Conservation (phyloP, 208 protist species). For the Wallacemonas sp. region DNA sequence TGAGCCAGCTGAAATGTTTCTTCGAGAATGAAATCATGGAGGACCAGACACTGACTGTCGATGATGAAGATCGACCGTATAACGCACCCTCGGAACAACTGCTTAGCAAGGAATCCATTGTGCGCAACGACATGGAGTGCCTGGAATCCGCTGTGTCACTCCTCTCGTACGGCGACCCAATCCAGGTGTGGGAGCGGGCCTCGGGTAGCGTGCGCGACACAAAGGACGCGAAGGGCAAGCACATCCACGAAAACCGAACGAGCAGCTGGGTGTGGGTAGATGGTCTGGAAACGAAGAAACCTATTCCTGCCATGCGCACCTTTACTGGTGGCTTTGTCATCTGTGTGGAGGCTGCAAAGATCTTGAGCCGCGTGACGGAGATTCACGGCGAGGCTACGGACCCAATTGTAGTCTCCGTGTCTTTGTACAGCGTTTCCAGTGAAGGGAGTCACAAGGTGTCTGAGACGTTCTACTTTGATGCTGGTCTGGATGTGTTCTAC, state of each 20-base stretch:
- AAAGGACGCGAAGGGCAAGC: neutral
- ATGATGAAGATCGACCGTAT: constrained; percentile 71
- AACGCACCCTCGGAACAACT: constrained; percentile 60
- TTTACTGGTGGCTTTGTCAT: constrained; percentile 71
- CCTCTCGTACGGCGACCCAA: constrained; percentile 82
- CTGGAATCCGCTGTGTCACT: constrained; percentile 45
- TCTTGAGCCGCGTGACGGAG: constrained; percentile 57
- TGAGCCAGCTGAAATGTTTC: constrained; percentile 60
- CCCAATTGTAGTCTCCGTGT: constrained; percentile 59
- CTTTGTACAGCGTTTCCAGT: constrained; percentile 58
- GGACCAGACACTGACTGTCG: constrained; percentile 57
- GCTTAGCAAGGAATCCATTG: constrained; percentile 38
- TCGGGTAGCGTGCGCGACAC: constrained; percentile 14
- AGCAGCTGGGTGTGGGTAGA: constrained; percentile 59
- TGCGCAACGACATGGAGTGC: constrained; percentile 21
- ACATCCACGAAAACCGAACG: constrained; percentile 14
- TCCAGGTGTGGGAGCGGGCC: constrained; percentile 74
- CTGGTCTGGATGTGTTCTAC: constrained; percentile 77
- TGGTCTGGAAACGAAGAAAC: constrained; percentile 72
- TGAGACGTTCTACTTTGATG: constrained; percentile 90
- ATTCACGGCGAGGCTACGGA: constrained; percentile 75
- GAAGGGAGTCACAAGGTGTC: constrained; percentile 62
- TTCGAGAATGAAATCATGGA: constrained; percentile 68
- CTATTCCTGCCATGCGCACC: constrained; percentile 57
- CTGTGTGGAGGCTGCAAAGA: constrained; percentile 44